Percentiles rank a stretch among this genome's conserved stretches.
These are phyloP conservation scores for Plectosphaerella cucumerina DNA, from an alignment of 2,329 filamentous ascomycete genomes.

Conservation along the genomic window DNA sequence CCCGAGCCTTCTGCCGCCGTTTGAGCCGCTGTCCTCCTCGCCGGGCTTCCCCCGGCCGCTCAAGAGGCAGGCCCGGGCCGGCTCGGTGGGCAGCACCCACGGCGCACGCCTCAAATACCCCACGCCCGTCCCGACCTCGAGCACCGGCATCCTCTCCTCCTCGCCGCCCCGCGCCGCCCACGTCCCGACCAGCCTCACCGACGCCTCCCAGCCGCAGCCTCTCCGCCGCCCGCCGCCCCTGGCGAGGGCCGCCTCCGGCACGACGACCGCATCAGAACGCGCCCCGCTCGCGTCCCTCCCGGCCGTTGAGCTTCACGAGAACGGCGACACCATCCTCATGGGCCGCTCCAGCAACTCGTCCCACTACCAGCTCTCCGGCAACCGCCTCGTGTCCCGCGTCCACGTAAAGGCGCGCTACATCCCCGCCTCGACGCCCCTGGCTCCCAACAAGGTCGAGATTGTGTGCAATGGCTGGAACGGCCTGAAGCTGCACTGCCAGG, in stretches of 20 bases:
- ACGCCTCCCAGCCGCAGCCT: conserved; percentile 22
- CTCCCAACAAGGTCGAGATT: conserved; percentile 78
- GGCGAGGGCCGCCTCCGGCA: conserved; percentile 43
- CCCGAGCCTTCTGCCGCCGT: conserved; percentile 69
- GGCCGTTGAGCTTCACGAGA: conserved; percentile 73
- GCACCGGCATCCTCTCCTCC: conserved; percentile 83
- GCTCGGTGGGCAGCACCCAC: conserved; percentile 30
- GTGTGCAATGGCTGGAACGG: conserved; percentile 96
- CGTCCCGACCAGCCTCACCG: conserved; percentile 11
- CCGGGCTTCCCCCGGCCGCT: conserved; percentile 63
- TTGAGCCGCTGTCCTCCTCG: conserved; percentile 76
- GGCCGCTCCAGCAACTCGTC: conserved; percentile 92
- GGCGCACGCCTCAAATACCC: conserved; percentile 70
- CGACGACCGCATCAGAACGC: conserved; percentile 70
- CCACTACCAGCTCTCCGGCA: conserved; percentile 90
- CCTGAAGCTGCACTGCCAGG: conserved; percentile 86
- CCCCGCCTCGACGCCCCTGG: conserved; percentile 60
- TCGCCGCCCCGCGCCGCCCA: conserved; percentile 61
- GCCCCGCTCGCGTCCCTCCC: conserved; percentile 79
- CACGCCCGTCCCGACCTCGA: conserved; percentile 90
- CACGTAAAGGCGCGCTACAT: conserved; percentile 88
- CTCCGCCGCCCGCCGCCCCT: conserved; percentile 19
- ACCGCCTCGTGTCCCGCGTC: conserved; percentile 87
- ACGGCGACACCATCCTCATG: conserved; percentile 80
- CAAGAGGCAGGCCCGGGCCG: conserved; percentile 59